These are phyloP conservation scores for Penicillium sp. DNA, from an alignment of 2,329 filamentous ascomycete species.

Conservation along the genomic window DNA sequence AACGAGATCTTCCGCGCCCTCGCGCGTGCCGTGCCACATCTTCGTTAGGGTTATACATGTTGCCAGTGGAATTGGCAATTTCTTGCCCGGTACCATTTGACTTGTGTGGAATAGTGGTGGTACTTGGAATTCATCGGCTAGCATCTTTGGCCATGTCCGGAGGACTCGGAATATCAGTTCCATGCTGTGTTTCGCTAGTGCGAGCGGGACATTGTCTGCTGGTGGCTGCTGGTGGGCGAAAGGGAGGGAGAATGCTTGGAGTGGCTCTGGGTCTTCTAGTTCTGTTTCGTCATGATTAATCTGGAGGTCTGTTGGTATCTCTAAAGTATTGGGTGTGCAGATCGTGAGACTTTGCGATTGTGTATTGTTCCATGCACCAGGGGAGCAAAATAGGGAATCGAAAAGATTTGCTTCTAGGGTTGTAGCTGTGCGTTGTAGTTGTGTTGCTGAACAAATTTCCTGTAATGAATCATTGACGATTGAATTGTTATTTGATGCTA, in stretches of 20 bases:
- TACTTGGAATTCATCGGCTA: constrained; percentile 42
- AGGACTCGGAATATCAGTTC: constrained; percentile 39
- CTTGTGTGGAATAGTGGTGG: constrained; percentile 43
- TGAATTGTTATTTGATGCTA: no score
- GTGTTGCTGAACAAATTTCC: neutral
- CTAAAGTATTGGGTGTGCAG: neutral
- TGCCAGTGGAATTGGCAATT: constrained; percentile 34
- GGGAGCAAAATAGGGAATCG: neutral
- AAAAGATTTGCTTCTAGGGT: neutral
- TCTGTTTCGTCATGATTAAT: neutral
- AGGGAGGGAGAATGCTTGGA: neutral
- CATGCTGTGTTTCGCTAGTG: constrained; percentile 31
- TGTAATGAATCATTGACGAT: no score
- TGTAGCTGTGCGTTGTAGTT: neutral
- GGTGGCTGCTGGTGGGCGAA: neutral
- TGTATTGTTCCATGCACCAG: neutral
- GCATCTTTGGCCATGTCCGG: constrained; percentile 45
- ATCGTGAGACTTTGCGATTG: neutral
- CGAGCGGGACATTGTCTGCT: neutral
- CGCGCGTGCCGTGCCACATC: constrained; percentile 42
- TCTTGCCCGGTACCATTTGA: constrained; percentile 18
- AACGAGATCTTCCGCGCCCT: constrained; percentile 35
- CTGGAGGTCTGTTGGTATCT: neutral
- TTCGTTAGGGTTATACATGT: constrained; percentile 43
- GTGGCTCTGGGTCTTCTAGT: neutral